Conservation (phyloP, 768 basidiomycete genomes). For the Tulasnella sp. region DNA sequence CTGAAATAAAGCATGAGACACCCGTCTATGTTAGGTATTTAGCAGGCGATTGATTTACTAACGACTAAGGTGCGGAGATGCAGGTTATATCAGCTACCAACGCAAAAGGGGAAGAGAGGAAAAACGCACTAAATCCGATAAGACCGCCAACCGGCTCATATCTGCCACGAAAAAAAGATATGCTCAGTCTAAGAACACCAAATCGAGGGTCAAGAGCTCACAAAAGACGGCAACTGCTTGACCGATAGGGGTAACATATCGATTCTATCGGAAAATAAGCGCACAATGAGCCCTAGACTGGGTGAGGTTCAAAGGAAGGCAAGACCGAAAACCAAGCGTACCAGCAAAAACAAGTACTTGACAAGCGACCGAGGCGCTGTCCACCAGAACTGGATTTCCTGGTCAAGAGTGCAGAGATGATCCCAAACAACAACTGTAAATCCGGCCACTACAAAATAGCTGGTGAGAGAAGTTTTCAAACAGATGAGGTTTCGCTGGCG, state of each 20-base stretch:
- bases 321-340: not conserved
- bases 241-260: not conserved
- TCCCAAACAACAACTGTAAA: conserved; percentile 7
- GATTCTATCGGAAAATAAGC: not conserved
- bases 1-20: not conserved
- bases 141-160: not conserved
- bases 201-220: not conserved
- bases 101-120: not conserved
- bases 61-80: not conserved
- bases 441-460: not conserved
- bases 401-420: conserved; percentile 3
- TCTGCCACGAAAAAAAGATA: not conserved
- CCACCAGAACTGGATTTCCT: conserved; percentile 10
- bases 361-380: not conserved
- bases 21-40: not conserved
- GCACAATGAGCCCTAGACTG: not conserved
- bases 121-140: not conserved
- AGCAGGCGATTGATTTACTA: not conserved
- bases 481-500: not conserved
- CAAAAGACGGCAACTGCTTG: not conserved
- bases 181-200: not conserved
- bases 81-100: not conserved
- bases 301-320: not conserved
- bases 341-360: not conserved
- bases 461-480: not conserved